These are phyloP conservation scores for Dendrobium catenatum DNA, from an alignment of 106 monocot species.

Conservation along the genomic window DNA sequence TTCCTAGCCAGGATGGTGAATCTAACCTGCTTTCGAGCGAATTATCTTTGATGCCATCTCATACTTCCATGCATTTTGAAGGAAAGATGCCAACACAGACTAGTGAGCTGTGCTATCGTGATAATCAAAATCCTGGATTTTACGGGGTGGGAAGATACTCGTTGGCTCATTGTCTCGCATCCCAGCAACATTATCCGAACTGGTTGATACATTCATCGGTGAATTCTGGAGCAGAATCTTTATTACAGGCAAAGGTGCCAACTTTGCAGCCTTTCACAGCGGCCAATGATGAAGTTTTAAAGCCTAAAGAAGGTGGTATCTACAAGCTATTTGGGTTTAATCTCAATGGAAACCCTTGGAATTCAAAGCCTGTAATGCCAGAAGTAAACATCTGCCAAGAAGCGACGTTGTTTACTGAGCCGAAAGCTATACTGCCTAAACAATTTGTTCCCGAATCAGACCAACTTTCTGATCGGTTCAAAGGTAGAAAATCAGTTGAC, in stretches of 20 bases:
- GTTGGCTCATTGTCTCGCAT: constrained; percentile 9
- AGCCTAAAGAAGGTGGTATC: constrained; percentile 24
- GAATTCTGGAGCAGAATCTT: constrained; percentile 13
- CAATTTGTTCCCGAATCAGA: not conserved
- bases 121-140: constrained; percentile 12
- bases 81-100: not conserved
- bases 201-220: constrained; percentile 24
- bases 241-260: not conserved
- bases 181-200: constrained; percentile 22
- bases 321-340: constrained; percentile 88
- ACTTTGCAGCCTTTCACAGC: constrained; percentile 26
- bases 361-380: constrained; percentile 9
- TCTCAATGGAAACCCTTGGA: constrained; percentile 26
- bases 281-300: constrained; percentile 12
- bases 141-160: constrained; percentile 15
- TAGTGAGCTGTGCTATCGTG: not conserved
- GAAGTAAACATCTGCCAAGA: constrained; percentile 15
- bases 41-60: not conserved
- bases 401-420: constrained; percentile 8
- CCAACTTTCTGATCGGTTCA: constrained; percentile 16
- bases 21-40: constrained; percentile 1
- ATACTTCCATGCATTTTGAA: not conserved
- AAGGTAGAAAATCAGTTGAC: constrained; percentile 19
- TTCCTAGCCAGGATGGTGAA: not conserved
- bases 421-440: constrained; percentile 9